Conservation (phyloP, 306 rosid species). For the Astragalus glycyphyllos region DNA sequence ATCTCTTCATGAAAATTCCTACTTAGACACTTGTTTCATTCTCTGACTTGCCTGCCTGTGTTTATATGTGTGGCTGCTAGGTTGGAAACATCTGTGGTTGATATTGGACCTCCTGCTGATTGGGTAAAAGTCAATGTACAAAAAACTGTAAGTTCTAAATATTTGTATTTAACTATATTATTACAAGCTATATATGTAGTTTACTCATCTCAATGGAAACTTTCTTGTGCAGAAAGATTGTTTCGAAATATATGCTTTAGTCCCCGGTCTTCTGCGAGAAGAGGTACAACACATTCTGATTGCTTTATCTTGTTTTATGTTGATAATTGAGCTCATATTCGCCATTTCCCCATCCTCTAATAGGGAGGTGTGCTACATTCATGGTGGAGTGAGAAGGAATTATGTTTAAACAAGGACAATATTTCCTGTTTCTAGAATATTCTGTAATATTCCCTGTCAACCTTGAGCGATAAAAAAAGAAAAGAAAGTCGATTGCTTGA, state of each 20-base stretch:
- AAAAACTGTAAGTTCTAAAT: slow-evolving; percentile 73
- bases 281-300: slow-evolving; percentile 66
- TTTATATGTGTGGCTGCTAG: slow-evolving; percentile 55
- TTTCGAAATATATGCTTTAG: slow-evolving; percentile 95
- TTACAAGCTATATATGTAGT: slow-evolving; percentile 25
- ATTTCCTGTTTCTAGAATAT: not conserved
- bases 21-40: slow-evolving; percentile 24
- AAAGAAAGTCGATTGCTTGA: not conserved
- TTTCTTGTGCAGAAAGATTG: slow-evolving; percentile 83
- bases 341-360: not conserved
- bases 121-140: slow-evolving; percentile 98
- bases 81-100: slow-evolving; percentile 80
- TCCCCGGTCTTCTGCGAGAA: slow-evolving; percentile 98
- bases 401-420: not conserved
- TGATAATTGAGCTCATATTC: slow-evolving; percentile 3
- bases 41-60: slow-evolving; percentile 43
- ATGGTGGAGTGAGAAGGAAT: slow-evolving; percentile 15
- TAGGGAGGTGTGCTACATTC: slow-evolving; percentile 14
- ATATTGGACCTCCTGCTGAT: slow-evolving; percentile 94
- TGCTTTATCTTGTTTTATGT: slow-evolving; percentile 21
- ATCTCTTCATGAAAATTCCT: slow-evolving; percentile 21
- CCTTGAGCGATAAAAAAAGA: not conserved
- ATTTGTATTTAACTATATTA: slow-evolving; percentile 26
- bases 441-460: slow-evolving; percentile 19
- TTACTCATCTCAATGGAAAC: slow-evolving; percentile 32